These are phyloP conservation scores for Ananas comosus DNA, from an alignment of 176 grass and related monocot species.

Conservation along the genomic window DNA sequence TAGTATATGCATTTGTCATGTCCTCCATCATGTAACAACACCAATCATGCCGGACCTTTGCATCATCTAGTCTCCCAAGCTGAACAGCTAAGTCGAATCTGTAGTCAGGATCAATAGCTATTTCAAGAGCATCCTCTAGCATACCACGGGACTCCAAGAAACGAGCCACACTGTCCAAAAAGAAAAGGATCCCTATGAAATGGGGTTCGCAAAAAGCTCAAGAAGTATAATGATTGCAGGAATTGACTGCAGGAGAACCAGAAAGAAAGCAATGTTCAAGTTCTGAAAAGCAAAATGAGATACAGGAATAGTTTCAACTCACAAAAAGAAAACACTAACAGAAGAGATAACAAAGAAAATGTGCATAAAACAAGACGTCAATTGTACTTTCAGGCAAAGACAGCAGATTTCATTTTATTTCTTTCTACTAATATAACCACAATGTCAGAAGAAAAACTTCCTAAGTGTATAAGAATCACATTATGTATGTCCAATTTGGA, in stretches of 20 bases:
- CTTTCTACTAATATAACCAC: not conserved
- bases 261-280: not conserved
- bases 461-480: not conserved
- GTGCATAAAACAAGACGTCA: not conserved
- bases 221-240: no score
- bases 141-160: conserved; percentile 43
- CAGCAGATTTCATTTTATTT: conserved; percentile 4
- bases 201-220: no score
- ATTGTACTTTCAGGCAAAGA: not conserved
- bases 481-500: not conserved
- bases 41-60: conserved; percentile 17
- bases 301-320: not conserved
- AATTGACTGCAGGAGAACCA: not conserved
- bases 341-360: not conserved
- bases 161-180: conserved; percentile 50
- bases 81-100: conserved; percentile 17
- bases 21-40: not conserved
- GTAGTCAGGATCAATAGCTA: conserved; percentile 55
- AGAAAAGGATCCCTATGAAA: conserved; percentile 2
- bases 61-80: conserved; percentile 7
- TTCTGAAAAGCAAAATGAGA: not conserved
- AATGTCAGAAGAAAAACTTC: not conserved
- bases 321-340: not conserved
- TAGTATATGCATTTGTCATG: no score
- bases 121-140: conserved; percentile 43